A percentile compares a stretch with the other conserved stretches of the same genome.
Conservation (phyloP, 2,329 filamentous ascomycete species). For the Colletotrichum spinosum region DNA sequence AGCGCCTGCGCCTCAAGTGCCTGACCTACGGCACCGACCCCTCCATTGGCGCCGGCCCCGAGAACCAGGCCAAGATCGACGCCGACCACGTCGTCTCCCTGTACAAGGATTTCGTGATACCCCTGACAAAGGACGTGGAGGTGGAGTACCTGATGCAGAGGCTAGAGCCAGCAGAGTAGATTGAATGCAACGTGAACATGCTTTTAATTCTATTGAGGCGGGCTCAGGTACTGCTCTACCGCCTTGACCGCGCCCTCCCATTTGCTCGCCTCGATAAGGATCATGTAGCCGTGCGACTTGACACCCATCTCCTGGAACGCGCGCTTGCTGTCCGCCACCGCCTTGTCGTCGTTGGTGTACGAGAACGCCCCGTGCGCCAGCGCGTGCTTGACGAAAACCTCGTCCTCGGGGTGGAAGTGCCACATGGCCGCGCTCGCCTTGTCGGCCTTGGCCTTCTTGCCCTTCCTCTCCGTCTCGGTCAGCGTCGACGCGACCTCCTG, state of each 20-base stretch:
- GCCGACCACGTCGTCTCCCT: conserved; percentile 90
- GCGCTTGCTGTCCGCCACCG: conserved; percentile 88
- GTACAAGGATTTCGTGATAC: conserved; percentile 95
- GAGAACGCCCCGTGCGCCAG: conserved; percentile 76
- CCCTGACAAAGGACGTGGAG: conserved; percentile 97
- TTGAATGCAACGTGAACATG: conserved; percentile 31
- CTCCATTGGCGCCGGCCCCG: conserved; percentile 65
- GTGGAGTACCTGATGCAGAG: conserved; percentile 98
- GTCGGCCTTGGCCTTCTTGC: conserved; percentile 74
- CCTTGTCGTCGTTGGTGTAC: conserved; percentile 85
- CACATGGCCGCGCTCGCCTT: conserved; percentile 74
- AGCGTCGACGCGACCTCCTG: conserved; percentile 86
- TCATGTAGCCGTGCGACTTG: conserved; percentile 84
- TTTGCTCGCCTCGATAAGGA: conserved; percentile 84
- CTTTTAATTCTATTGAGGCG: conserved; percentile 48
- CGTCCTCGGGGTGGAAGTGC: conserved; percentile 97
- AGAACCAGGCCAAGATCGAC: conserved; percentile 83
- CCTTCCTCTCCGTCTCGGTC: conserved; percentile 71
- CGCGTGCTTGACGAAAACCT: conserved; percentile 84
- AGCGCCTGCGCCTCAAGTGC: conserved; percentile 87
- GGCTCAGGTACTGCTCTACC: conserved; percentile 78
- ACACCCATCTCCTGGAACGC: conserved; percentile 96
- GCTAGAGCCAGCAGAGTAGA: conserved; percentile 60
- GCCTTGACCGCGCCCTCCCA: conserved; percentile 82
- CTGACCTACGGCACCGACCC: conserved; percentile 95